Evolutionary conservation across 2,329 filamentous ascomycete species (phyloP).

Genomic region (Penicillium vulpinum): DNA sequence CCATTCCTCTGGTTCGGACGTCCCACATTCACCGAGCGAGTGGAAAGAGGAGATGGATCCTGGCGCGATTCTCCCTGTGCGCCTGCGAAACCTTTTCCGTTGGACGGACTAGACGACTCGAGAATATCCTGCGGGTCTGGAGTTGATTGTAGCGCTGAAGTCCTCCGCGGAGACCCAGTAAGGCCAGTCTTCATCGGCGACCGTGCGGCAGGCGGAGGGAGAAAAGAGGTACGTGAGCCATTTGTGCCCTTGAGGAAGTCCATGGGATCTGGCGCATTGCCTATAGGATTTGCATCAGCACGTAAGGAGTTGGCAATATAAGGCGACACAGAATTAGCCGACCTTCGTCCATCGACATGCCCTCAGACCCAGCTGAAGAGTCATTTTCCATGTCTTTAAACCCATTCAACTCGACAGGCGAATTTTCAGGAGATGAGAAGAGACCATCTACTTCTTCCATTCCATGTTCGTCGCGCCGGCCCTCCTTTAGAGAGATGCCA

Average conservation of each 20-base stretch:
- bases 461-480: constrained; percentile 84
- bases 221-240: constrained; percentile 35
- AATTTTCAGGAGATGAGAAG: constrained; percentile 81
- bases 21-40: constrained; percentile 37
- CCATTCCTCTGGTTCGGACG: constrained; percentile 28
- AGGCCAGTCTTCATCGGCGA: constrained; percentile 49
- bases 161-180: constrained; percentile 45
- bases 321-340: constrained; percentile 28
- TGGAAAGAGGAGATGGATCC: constrained; percentile 38
- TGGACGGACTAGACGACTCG: constrained; percentile 42
- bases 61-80: constrained; percentile 25
- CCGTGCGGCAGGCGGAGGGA: constrained; percentile 44
- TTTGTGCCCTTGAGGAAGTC: constrained; percentile 42
- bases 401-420: constrained; percentile 41
- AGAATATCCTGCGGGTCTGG: constrained; percentile 37
- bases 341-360: constrained; percentile 67
- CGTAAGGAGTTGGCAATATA: neutral
- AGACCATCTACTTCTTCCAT: constrained; percentile 84
- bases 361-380: constrained; percentile 55
- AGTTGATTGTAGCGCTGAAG: constrained; percentile 45
- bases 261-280: constrained; percentile 43
- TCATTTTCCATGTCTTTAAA: constrained; percentile 38
- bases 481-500: constrained; percentile 77
- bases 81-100: constrained; percentile 31
- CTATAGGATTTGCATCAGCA: constrained; percentile 26